These are phyloP conservation scores for Aspergillus terreus DNA, from an alignment of 2,329 filamentous ascomycete genomes.

Conservation along the genomic window DNA sequence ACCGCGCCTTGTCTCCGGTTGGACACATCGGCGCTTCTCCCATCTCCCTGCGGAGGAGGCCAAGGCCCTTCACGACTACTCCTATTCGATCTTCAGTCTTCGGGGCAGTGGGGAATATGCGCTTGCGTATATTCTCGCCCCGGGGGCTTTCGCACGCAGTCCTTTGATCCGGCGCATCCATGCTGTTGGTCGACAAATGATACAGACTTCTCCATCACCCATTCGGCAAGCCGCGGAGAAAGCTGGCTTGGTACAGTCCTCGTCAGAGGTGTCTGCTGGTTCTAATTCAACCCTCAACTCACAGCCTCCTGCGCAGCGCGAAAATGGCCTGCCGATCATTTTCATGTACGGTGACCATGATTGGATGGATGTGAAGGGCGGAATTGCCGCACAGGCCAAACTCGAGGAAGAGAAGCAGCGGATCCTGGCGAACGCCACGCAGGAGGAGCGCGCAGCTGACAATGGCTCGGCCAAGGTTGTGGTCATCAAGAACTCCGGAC, in stretches of 20 bases:
- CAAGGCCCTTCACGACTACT: slow-evolving; percentile 83
- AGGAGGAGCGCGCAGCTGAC: slow-evolving; percentile 66
- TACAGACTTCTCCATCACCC: slow-evolving; percentile 27
- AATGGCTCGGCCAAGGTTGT: slow-evolving; percentile 79
- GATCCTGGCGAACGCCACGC: slow-evolving; percentile 57
- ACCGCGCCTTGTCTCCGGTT: slow-evolving; percentile 86
- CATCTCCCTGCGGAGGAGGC: slow-evolving; percentile 78
- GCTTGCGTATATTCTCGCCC: slow-evolving; percentile 85
- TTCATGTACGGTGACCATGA: slow-evolving; percentile 97
- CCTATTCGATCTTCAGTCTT: slow-evolving; percentile 90
- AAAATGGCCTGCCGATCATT: slow-evolving; percentile 74
- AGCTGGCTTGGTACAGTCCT: slow-evolving; percentile 11
- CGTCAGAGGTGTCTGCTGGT: slow-evolving; percentile 12
- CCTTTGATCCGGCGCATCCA: slow-evolving; percentile 86
- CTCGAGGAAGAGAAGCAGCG: slow-evolving; percentile 65
- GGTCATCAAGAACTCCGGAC: slow-evolving; percentile 67
- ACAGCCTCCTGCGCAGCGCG: slow-evolving; percentile 34
- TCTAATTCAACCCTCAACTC: slow-evolving; percentile 26
- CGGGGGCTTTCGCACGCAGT: slow-evolving; percentile 84
- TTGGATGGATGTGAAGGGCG: slow-evolving; percentile 96
- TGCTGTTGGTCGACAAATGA: slow-evolving; percentile 71
- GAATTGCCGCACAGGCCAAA: slow-evolving; percentile 73
- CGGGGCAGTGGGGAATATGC: slow-evolving; percentile 92
- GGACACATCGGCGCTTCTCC: slow-evolving; percentile 89
- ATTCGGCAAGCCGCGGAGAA: slow-evolving; percentile 9